Conservation (phyloP, 2,329 filamentous ascomycete species). For the Curvularia hawaiiensis region DNA sequence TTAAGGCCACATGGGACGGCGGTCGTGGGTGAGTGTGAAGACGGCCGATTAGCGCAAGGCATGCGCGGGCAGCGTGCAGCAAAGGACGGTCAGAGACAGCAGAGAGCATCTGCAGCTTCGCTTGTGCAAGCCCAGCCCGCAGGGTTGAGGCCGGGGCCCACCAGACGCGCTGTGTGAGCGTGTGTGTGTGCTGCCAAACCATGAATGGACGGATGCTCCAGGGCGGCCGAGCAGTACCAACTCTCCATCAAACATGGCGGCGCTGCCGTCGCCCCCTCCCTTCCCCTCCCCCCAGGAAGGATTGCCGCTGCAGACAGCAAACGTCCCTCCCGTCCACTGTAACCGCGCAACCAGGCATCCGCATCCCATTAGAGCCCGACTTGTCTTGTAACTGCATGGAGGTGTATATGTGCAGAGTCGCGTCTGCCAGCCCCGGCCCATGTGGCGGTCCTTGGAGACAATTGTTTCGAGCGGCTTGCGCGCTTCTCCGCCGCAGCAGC, state of each 20-base stretch:
- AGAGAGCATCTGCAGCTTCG: constrained; percentile 26
- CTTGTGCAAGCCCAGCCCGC: constrained; percentile 37
- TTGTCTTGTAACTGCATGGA: not conserved
- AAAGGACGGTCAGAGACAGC: constrained; percentile 7
- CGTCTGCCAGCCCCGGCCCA: not conserved
- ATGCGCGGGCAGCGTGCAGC: constrained; percentile 26
- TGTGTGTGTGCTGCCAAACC: constrained; percentile 2
- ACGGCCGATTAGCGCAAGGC: constrained; percentile 23
- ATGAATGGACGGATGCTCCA: constrained; percentile 1
- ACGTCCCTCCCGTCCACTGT: constrained; percentile 25
- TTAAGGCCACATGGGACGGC: not conserved
- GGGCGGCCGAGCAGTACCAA: constrained; percentile 19
- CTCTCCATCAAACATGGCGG: constrained; percentile 22
- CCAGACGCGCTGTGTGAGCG: constrained; percentile 18
- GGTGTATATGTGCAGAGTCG: not conserved
- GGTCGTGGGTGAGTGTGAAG: constrained; percentile 9
- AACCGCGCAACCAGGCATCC: constrained; percentile 1
- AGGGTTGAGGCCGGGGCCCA: constrained; percentile 24
- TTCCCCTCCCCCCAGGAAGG: constrained; percentile 4
- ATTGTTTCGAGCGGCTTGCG: constrained; percentile 29
- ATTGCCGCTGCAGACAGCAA: constrained; percentile 29
- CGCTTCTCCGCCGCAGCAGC: constrained; percentile 23
- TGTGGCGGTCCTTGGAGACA: constrained; percentile 7
- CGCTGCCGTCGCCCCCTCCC: constrained; percentile 5
- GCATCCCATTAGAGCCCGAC: not conserved